Evolutionary conservation across 805 yeast species (phyloP).

Genomic region (Yarrowia divulgata): DNA sequence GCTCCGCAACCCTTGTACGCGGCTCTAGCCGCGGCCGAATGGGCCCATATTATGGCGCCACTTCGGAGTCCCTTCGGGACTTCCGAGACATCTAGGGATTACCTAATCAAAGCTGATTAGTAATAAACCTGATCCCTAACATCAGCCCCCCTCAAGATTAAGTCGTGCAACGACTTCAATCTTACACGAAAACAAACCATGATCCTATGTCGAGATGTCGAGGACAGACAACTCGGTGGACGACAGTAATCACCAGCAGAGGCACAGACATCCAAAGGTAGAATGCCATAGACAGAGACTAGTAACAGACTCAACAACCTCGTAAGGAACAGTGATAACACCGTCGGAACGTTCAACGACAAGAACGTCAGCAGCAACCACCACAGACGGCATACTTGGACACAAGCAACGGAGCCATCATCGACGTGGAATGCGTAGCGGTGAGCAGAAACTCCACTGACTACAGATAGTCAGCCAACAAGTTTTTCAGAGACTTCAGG

Average conservation of each 20-base stretch:
- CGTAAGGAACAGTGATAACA: not conserved
- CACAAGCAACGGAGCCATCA: not conserved
- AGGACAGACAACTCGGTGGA: not conserved
- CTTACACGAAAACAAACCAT: not conserved
- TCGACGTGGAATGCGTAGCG: not conserved
- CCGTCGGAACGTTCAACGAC: too few relatives aligned
- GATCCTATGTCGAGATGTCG: not conserved
- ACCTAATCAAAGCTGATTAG: too few relatives aligned
- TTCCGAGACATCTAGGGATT: too few relatives aligned
- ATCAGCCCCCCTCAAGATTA: not conserved
- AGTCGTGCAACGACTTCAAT: not conserved
- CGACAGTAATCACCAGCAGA: not conserved
- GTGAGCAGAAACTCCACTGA: not conserved
- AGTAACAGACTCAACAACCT: not conserved
- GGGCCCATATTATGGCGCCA: too few relatives aligned
- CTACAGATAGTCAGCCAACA: not conserved
- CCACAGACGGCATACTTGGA: not conserved
- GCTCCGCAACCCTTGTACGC: too few relatives aligned
- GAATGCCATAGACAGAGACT: too few relatives aligned
- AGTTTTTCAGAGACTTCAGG: not conserved
- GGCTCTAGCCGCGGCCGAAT: too few relatives aligned
- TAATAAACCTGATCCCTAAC: not conserved
- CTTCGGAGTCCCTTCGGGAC: too few relatives aligned
- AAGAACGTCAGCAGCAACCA: not conserved
- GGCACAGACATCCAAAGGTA: too few relatives aligned